Percentiles rank a stretch among this genome's conserved stretches.
These are phyloP conservation scores for Gossypium lobatum DNA, from an alignment of 441 rosid species.

Conservation along the genomic window DNA sequence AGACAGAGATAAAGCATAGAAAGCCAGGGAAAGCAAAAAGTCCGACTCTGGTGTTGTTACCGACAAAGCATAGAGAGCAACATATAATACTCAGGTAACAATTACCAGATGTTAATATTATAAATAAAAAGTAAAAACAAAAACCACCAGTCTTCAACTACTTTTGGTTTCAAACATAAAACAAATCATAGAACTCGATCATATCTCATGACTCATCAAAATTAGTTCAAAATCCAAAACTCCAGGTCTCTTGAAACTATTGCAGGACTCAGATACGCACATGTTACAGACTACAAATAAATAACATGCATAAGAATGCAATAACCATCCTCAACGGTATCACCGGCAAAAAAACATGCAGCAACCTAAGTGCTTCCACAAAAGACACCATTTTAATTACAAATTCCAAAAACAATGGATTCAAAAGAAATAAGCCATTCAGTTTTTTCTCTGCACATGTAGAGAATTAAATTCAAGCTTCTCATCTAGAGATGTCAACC, in stretches of 20 bases:
- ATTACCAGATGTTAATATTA: no score
- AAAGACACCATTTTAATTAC: neutral
- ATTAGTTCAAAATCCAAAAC: neutral
- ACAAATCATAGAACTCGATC: neutral
- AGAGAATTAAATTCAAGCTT: neutral
- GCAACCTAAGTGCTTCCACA: neutral
- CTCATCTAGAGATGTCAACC: neutral
- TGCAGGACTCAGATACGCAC: neutral
- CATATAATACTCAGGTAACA: no score
- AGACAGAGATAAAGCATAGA: neutral
- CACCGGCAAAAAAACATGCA: neutral
- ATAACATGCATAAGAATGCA: neutral
- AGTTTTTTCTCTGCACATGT: neutral
- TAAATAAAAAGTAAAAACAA: neutral
- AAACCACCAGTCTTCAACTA: neutral
- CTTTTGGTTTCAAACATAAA: conserved; percentile 4
- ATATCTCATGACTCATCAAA: neutral
- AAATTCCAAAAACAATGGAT: neutral
- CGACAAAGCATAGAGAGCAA: no score
- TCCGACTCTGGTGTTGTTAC: no score
- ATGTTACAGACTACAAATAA: neutral
- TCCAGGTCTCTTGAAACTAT: neutral
- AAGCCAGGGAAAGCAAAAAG: no score
- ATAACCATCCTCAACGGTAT: neutral
- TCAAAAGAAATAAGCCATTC: neutral